These are phyloP conservation scores for Chrysoporthe deuterocubensis DNA, from an alignment of 2,329 filamentous ascomycete species.

Conservation along the genomic window DNA sequence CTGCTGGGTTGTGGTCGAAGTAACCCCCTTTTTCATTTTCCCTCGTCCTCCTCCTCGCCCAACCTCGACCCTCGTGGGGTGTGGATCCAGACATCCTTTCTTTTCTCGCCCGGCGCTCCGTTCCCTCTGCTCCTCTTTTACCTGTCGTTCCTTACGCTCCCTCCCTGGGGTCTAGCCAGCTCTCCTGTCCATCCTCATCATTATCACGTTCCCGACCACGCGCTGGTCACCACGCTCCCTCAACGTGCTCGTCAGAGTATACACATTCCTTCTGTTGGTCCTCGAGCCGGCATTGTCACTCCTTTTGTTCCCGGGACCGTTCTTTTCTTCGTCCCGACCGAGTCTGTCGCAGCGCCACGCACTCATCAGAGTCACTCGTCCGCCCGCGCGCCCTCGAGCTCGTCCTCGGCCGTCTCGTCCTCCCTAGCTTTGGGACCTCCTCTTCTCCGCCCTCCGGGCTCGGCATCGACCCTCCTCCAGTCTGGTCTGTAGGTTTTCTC, in stretches of 20 bases:
- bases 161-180: neutral
- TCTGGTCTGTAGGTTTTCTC: neutral
- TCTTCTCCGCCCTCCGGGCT: neutral
- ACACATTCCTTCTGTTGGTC: constrained; percentile 9
- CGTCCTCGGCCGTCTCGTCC: neutral
- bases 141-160: neutral
- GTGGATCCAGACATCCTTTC: constrained; percentile 4
- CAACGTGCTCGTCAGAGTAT: neutral
- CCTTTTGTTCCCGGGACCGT: neutral
- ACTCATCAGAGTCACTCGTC: too few species aligned
- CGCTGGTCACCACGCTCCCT: constrained; percentile 10
- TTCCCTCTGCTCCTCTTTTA: neutral
- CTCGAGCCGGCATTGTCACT: neutral
- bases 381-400: neutral
- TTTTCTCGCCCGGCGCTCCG: neutral
- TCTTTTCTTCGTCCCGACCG: neutral
- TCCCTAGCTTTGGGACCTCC: neutral
- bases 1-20: neutral
- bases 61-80: neutral
- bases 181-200: constrained; percentile 17
- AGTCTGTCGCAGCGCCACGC: neutral
- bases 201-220: neutral
- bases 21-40: neutral
- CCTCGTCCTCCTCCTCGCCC: neutral
- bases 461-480: neutral